A percentile compares a stretch with the other conserved stretches of the same genome.
These are phyloP conservation scores for Cubamyces lactineus DNA, from an alignment of 768 basidiomycete species.

Conservation along the genomic window DNA sequence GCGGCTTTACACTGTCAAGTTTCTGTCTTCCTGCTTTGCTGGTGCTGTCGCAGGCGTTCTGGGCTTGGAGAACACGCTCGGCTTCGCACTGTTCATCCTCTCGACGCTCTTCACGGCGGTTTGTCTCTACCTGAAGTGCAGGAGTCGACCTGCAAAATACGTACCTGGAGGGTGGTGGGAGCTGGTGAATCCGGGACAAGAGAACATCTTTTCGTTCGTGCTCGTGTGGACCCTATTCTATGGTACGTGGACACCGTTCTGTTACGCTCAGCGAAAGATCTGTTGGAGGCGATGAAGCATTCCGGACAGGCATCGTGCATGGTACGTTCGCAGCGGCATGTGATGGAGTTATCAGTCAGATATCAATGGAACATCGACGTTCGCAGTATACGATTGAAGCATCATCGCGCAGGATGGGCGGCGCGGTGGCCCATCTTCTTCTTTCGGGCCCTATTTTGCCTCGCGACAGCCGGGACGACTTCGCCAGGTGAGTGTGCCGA, in stretches of 20 bases:
- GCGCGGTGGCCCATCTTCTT: neutral
- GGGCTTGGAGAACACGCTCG: constrained; percentile 82
- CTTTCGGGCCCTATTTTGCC: constrained; percentile 11
- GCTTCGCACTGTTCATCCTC: constrained; percentile 76
- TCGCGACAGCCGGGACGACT: neutral
- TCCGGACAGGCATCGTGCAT: constrained; percentile 48
- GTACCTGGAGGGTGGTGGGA: constrained; percentile 65
- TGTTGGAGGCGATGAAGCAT: constrained; percentile 15
- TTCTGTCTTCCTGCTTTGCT: constrained; percentile 81
- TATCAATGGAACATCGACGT: constrained; percentile 21
- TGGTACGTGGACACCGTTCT: constrained; percentile 51
- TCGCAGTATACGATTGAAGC: constrained; percentile 45
- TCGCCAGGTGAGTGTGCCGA: constrained; percentile 6
- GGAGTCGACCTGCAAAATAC: constrained; percentile 63
- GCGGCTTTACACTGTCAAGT: constrained; percentile 66
- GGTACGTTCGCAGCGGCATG: constrained; percentile 38
- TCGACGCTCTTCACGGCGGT: constrained; percentile 70
- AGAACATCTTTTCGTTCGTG: constrained; percentile 89
- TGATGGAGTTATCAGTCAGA: constrained; percentile 17
- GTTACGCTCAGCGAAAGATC: constrained; percentile 11
- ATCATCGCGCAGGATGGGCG: constrained; percentile 14
- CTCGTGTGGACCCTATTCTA: constrained; percentile 94
- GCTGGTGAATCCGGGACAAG: constrained; percentile 83
- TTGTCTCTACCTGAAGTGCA: constrained; percentile 75
- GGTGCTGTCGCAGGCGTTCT: constrained; percentile 89